These are phyloP conservation scores for Chamaecyparis obtusa DNA, from an alignment of 75 land plant species.

Conservation along the genomic window DNA sequence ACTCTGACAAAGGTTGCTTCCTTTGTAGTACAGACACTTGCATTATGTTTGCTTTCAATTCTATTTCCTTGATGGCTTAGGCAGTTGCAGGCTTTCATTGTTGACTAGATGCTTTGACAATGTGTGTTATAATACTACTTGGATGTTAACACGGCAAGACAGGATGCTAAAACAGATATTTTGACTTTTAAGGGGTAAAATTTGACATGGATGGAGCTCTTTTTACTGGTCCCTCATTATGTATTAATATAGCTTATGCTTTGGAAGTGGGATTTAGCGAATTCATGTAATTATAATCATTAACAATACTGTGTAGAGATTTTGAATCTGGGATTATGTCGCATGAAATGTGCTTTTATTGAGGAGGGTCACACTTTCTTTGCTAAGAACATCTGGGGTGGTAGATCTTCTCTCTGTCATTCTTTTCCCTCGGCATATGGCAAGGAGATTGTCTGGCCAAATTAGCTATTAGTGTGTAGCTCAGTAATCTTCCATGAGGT, in stretches of 20 bases:
- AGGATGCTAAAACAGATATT: background rate
- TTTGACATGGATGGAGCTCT: background rate
- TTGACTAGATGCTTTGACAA: background rate
- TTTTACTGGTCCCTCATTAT: background rate
- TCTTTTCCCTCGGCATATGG: background rate
- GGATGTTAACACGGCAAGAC: background rate
- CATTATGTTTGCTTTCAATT: background rate
- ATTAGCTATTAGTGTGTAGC: background rate
- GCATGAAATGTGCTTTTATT: background rate
- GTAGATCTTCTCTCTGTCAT: background rate
- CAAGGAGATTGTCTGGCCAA: background rate
- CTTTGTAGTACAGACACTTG: background rate
- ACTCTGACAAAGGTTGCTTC: background rate
- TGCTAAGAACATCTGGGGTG: background rate
- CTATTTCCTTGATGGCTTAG: background rate
- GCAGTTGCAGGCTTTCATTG: background rate
- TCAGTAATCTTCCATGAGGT: background rate
- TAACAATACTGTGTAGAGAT: background rate
- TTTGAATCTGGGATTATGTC: background rate
- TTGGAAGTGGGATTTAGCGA: background rate
- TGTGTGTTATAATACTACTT: too few species aligned
- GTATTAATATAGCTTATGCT: background rate
- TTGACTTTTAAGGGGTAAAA: background rate
- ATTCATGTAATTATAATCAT: too few species aligned
- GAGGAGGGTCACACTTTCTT: background rate